Percentiles rank a stretch among this genome's conserved stretches.
Evolutionary conservation across 129 eudicot species (phyloP).

Genomic region (Mikania micrantha): DNA sequence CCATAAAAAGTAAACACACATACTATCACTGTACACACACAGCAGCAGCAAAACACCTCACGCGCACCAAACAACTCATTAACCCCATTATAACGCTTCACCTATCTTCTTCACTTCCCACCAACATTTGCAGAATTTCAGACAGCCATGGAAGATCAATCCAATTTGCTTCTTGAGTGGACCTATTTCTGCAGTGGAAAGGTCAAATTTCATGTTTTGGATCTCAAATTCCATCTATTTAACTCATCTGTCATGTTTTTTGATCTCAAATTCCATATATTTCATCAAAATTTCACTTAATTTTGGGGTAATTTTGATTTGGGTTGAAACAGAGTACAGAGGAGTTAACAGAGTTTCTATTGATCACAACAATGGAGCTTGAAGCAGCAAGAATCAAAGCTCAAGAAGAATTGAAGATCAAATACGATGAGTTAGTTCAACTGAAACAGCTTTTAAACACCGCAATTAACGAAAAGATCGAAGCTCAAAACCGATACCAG

Average conservation of each 20-base stretch:
- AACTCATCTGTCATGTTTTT: background rate
- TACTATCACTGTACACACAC: background rate
- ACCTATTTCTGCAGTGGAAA: conserved; percentile 46
- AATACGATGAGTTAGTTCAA: conserved; percentile 43
- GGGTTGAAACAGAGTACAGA: conserved; percentile 41
- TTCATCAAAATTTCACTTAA: background rate
- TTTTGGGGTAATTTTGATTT: background rate
- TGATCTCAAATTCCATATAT: background rate
- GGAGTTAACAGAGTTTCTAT: conserved; percentile 50
- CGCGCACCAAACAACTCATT: background rate
- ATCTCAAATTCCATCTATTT: background rate
- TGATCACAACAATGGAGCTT: conserved; percentile 58
- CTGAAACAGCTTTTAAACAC: conserved; percentile 41
- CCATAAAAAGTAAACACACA: background rate
- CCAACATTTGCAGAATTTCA: background rate
- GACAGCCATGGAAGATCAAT: conserved; percentile 40
- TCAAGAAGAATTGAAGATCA: conserved; percentile 54
- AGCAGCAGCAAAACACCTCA: background rate
- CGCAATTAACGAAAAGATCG: conserved; percentile 47
- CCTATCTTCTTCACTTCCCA: background rate
- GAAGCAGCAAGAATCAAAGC: conserved; percentile 60
- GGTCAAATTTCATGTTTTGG: conserved; percentile 14
- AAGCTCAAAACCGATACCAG: conserved; percentile 51
- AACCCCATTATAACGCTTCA: conserved; percentile 10
- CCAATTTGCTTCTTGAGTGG: conserved; percentile 41